phyloP scores from a whole-genome alignment of 2,329 filamentous ascomycete genomes.

The Hymenoscyphus repandus region DNA sequence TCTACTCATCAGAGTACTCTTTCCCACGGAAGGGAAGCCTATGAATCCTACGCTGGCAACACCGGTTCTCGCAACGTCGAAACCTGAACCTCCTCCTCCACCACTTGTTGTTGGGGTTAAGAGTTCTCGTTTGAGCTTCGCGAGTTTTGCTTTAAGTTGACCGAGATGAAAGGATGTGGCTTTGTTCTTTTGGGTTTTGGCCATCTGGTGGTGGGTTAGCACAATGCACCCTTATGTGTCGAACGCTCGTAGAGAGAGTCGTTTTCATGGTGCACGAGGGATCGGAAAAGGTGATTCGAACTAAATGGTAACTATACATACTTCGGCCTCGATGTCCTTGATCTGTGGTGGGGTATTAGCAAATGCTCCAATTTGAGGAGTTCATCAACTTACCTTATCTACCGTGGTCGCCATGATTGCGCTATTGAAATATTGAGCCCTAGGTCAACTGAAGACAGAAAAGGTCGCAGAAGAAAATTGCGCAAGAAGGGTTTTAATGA shows the following conservation, averaged over 20 bases:
- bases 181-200: constrained; percentile 96
- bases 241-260: too few species aligned
- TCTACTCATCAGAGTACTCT: constrained; percentile 94
- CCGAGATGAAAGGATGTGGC: constrained; percentile 89
- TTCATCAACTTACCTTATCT: constrained; percentile 66
- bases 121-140: constrained; percentile 94
- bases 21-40: constrained; percentile 95
- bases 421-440: too few species aligned
- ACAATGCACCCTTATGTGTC: background rate
- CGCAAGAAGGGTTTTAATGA: too few species aligned
- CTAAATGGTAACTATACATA: constrained; percentile 40
- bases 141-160: constrained; percentile 96
- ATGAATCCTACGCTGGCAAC: constrained; percentile 97
- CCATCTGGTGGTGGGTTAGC: constrained; percentile 59
- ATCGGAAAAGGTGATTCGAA: too few species aligned
- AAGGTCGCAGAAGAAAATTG: too few species aligned
- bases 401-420: constrained; percentile 88
- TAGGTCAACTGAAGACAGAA: too few species aligned
- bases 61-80: constrained; percentile 96
- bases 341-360: constrained; percentile 54
- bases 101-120: constrained; percentile 80
- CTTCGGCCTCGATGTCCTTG: constrained; percentile 94
- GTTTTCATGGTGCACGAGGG: too few species aligned
- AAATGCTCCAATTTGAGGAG: background rate
- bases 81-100: constrained; percentile 80